phyloP scores from a whole-genome alignment of 164 flowering plant species.

The Protea cynaroides region DNA sequence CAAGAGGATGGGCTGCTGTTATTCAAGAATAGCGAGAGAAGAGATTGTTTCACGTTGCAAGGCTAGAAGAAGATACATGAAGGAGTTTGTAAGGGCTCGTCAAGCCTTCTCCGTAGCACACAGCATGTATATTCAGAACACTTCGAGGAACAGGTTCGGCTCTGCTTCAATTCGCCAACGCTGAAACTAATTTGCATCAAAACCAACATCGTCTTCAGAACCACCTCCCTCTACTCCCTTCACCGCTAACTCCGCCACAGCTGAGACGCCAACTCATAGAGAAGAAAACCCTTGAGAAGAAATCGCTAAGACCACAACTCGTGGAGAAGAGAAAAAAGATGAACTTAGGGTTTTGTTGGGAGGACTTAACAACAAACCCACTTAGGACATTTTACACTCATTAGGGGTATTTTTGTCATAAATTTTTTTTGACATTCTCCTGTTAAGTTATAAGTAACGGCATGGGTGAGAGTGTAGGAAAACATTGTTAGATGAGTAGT shows the following conservation, averaged over 20 bases:
- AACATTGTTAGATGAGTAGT: too few species aligned
- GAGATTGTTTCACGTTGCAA: constrained; percentile 81
- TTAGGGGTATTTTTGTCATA: too few species aligned
- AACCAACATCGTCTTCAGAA: constrained; percentile 20
- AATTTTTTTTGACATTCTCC: too few species aligned
- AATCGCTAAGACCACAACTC: too few species aligned
- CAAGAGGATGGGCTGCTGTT: constrained; percentile 56
- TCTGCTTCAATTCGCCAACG: constrained; percentile 73
- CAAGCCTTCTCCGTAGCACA: constrained; percentile 72
- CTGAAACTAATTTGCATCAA: constrained; percentile 45
- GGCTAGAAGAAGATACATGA: constrained; percentile 81
- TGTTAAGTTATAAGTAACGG: too few species aligned
- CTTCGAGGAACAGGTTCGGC: constrained; percentile 75
- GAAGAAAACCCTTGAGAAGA: too few species aligned
- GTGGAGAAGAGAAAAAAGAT: too few species aligned
- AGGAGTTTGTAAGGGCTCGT: constrained; percentile 71
- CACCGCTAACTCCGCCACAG: constrained; percentile 26
- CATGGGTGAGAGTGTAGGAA: too few species aligned
- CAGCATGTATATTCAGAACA: constrained; percentile 58
- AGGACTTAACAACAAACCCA: too few species aligned
- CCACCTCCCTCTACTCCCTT: constrained; percentile 22
- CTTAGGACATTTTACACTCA: too few species aligned
- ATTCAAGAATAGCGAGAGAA: constrained; percentile 62
- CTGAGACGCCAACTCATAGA: too few species aligned
- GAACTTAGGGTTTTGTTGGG: too few species aligned